These are phyloP conservation scores for Drosera capensis DNA, from an alignment of 148 eudicot genomes.

Conservation along the genomic window DNA sequence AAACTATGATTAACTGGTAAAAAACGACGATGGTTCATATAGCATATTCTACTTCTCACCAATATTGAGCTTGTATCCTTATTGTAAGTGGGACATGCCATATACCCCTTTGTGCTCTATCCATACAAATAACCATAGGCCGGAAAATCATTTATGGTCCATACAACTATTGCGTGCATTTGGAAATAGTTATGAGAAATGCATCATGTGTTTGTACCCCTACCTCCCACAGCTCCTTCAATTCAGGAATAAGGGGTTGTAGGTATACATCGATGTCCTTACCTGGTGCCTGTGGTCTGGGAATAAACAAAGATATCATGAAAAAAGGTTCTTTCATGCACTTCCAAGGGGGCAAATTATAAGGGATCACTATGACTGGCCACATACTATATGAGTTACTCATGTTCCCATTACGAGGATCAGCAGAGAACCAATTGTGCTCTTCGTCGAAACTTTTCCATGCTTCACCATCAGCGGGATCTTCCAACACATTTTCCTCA, in stretches of 20 bases:
- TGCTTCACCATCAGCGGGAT: conserved; percentile 6
- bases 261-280: conserved; percentile 11
- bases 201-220: conserved; percentile 13
- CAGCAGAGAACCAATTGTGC: background rate
- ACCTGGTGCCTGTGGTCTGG: conserved; percentile 6
- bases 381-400: conserved; percentile 12
- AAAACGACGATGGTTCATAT: background rate
- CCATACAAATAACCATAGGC: conserved; percentile 11
- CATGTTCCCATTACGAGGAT: conserved; percentile 5
- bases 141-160: conserved; percentile 12
- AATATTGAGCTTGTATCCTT: background rate
- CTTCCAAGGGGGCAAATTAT: conserved; percentile 8
- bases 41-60: background rate
- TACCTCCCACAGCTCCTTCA: conserved; percentile 9
- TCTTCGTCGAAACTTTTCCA: conserved; percentile 11
- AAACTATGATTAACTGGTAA: background rate
- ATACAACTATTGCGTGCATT: conserved; percentile 5
- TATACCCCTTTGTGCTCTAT: conserved; percentile 8
- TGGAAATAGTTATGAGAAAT: background rate
- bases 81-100: conserved; percentile 6
- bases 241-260: conserved; percentile 11
- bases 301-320: conserved; percentile 13
- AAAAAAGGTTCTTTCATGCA: conserved; percentile 12
- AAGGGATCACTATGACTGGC: conserved; percentile 10
- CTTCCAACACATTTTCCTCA: conserved; percentile 1